Evolutionary conservation across 176 grass and related monocot genomes (phyloP), one percentile per base, ranked within the genome.

Genomic region (Triticum aestivum): DNA sequence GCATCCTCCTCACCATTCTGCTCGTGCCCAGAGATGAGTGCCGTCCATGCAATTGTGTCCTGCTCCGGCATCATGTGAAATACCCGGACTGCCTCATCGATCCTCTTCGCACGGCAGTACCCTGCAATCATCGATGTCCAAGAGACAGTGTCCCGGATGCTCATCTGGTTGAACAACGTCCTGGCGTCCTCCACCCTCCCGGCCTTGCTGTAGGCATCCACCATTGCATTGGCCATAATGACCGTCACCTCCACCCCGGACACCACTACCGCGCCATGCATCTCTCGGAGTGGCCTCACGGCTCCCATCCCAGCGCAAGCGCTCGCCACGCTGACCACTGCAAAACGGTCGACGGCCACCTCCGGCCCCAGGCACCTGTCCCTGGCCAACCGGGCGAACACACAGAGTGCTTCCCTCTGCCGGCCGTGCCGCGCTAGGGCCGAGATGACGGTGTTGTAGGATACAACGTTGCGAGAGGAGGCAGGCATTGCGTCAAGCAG

Each of bases 371-470:
- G 69, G 24, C 21, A 32, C 69, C 86, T 85, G 69, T 91, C 79
- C 85, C 84, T 83, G 58, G 72, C 69, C 79, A 94, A 51, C 73
- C 58, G 51, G 11, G 61, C 9, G 10, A 86, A 91, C 20, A 91
- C 52, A 5, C 69, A 41, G 42, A 96, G 82, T 9, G 89, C 87
- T 3, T 81, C 78, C 2, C 11, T 2, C 11, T 91, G 79, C 29
- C 35, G 30, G 14, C 91, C 82, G 11, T 85, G 75, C 14, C 82
- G 89, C 52, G 56, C 18, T 11, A 93, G 91, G 32, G 87, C 75
- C 56, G 89, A 86, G 18, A 96, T 88, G 85, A 94, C 75, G 68
- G 74, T 93, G 83, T 96, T 96, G 77, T 96, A 90, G 24, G 89
- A 89, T 21, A 96, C 89, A 0, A 84, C 69, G 79, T 92, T 91